Evolutionary conservation across 306 rosid species (phyloP), one percentile per base, ranked within the genome.

Genomic region (Erythrophleum fordii): DNA sequence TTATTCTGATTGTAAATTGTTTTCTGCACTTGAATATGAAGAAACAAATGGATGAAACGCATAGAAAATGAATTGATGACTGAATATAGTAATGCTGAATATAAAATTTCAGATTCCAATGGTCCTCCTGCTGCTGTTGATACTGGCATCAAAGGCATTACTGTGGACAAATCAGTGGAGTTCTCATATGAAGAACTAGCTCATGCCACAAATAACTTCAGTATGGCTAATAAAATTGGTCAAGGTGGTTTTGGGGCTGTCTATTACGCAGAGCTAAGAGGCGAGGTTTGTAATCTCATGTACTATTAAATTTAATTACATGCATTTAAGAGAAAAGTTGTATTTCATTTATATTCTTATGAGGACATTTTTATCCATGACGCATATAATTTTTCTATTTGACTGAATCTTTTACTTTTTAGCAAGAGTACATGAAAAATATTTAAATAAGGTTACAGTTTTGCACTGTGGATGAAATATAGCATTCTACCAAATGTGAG

Each of bases 171-270:
- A 84, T 94, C 98, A 67, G 92, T 83, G 46, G 98, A 88, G 77
- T 92, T 95, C 89, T 83, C 97, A 10, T 90, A 81, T 16, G 89
- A 91, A 84, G 97, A 92, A 87, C 97, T 95, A 59, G 90, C 97
- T 41, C 80, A 68, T 69, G 98, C 98, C 37, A 92, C 97, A 51
- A 82, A 90, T 80, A 69, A 95, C 90, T 95, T 95, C 81, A 88
- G 86, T 72, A 16, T 90, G 76, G 90, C 91, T 73, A 83, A 89
- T 72, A 88, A 90, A 86, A 92, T 95, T 68, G 98, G 98, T 51
- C 88, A 90, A 91, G 98, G 98, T 78, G 98, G 97, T 83, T 95
- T 90, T 39, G 98, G 97, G 75, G 85, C 87, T 31, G 98, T 95
- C 55, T 95, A 87, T 82, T 91, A 87, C 76, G 98, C 97, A 31